These are phyloP conservation scores for Kandelia obovata DNA, from an alignment of 345 rosid species.

Conservation along the genomic window DNA sequence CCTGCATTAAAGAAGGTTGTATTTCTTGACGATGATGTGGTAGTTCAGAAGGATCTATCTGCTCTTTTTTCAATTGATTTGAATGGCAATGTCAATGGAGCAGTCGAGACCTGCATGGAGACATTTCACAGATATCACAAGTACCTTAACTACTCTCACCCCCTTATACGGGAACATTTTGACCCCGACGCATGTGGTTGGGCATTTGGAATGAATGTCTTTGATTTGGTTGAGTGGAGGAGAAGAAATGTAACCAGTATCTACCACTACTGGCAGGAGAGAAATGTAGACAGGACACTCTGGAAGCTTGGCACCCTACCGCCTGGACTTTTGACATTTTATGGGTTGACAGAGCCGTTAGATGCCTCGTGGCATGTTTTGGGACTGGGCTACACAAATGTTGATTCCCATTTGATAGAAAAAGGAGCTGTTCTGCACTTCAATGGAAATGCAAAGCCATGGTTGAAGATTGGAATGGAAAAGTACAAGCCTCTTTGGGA, in stretches of 20 bases:
- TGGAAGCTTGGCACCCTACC: conserved; percentile 96
- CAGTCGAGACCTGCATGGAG: conserved; percentile 99
- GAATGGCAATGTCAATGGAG: conserved; percentile 84
- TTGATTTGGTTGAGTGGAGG: conserved; percentile 87
- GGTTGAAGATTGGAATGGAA: conserved; percentile 96
- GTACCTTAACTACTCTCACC: conserved; percentile 43
- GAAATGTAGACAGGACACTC: conserved; percentile 72
- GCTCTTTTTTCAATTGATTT: conserved; percentile 48
- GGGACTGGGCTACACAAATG: conserved; percentile 86
- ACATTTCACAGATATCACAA: conserved; percentile 75
- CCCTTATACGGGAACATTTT: conserved; percentile 77
- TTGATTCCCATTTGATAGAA: conserved; percentile 71
- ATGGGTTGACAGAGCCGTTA: conserved; percentile 79
- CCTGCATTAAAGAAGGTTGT: conserved; percentile 76
- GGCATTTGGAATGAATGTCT: conserved; percentile 96
- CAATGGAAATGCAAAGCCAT: conserved; percentile 91
- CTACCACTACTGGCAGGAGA: conserved; percentile 94
- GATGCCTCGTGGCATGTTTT: conserved; percentile 82
- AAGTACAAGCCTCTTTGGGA: conserved; percentile 95
- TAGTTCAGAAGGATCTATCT: conserved; percentile 45
- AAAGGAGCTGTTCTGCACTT: conserved; percentile 91
- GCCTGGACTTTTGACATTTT: conserved; percentile 85
- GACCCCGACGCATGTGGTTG: conserved; percentile 98
- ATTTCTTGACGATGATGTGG: conserved; percentile 89
- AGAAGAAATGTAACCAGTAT: conserved; percentile 81